Conservation (phyloP, 768 basidiomycete species). For the Atractiella rhizophila region DNA sequence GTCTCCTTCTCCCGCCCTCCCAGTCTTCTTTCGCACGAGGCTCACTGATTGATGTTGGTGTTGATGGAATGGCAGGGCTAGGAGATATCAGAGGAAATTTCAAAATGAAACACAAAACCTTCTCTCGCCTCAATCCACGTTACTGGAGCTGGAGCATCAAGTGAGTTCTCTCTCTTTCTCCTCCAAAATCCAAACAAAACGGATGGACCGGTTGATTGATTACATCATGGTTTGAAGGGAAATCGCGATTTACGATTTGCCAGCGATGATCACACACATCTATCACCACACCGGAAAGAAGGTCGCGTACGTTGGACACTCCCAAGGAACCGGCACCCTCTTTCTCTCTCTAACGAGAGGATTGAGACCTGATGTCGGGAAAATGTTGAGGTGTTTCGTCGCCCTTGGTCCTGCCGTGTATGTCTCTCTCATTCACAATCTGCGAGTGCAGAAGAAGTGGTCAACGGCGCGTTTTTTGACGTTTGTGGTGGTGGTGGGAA, state of each 20-base stretch:
- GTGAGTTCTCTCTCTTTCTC: neutral
- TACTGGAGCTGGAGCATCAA: slow-evolving; percentile 24
- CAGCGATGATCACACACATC: slow-evolving; percentile 26
- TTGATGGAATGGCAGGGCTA: too few relatives aligned
- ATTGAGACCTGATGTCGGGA: slow-evolving; percentile 26
- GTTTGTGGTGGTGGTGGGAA: too few relatives aligned
- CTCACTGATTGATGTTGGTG: neutral
- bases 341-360: slow-evolving; percentile 27
- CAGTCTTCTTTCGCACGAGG: slow-evolving; percentile 8
- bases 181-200: too few relatives aligned
- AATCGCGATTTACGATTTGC: slow-evolving; percentile 27
- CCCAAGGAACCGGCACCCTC: slow-evolving; percentile 22
- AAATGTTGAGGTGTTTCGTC: slow-evolving; percentile 25
- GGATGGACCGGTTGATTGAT: neutral
- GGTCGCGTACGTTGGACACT: slow-evolving; percentile 26
- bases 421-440: too few relatives aligned
- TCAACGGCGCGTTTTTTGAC: too few relatives aligned
- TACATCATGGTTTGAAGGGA: slow-evolving; percentile 19
- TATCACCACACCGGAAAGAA: slow-evolving; percentile 21
- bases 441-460: too few relatives aligned
- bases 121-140: slow-evolving; percentile 21
- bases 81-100: slow-evolving; percentile 25
- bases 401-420: slow-evolving; percentile 28
- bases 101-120: slow-evolving; percentile 24
- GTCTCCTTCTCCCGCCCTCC: neutral